phyloP scores from a whole-genome alignment of 2,329 filamentous ascomycete species.

The Paraconiothyrium sp. region DNA sequence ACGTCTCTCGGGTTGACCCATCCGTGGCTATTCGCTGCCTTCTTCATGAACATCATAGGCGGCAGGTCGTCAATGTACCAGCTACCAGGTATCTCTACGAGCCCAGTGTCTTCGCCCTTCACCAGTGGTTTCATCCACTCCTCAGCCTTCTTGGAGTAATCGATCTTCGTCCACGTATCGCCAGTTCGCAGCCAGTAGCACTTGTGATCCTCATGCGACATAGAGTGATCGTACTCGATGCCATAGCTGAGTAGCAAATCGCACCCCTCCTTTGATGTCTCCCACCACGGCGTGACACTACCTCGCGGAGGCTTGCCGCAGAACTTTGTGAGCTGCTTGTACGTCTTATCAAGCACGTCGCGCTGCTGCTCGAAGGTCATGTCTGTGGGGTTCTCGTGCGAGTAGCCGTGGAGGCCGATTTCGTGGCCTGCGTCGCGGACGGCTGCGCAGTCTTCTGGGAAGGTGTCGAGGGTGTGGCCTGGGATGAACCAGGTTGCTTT shows the following conservation, averaged over 20 bases:
- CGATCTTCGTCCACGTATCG: slow-evolving; percentile 74
- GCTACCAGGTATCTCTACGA: slow-evolving; percentile 72
- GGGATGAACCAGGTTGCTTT: slow-evolving; percentile 72
- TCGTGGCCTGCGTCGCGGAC: slow-evolving; percentile 72
- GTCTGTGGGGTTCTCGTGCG: slow-evolving; percentile 75
- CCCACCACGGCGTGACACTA: slow-evolving; percentile 80
- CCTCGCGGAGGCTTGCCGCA: slow-evolving; percentile 75
- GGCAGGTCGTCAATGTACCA: slow-evolving; percentile 71
- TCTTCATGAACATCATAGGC: slow-evolving; percentile 79
- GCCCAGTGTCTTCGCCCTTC: slow-evolving; percentile 67
- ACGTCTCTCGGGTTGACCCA: slow-evolving; percentile 67
- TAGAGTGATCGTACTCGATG: slow-evolving; percentile 75
- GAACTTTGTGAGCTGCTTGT: slow-evolving; percentile 74
- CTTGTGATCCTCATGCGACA: slow-evolving; percentile 72
- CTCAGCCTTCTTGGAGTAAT: slow-evolving; percentile 69
- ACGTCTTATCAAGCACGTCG: slow-evolving; percentile 79
- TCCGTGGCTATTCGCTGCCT: slow-evolving; percentile 70
- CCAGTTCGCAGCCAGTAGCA: slow-evolving; percentile 71
- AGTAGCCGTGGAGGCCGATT: slow-evolving; percentile 75
- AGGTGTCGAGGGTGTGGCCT: slow-evolving; percentile 68
- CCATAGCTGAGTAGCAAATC: slow-evolving; percentile 72
- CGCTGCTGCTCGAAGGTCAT: slow-evolving; percentile 80
- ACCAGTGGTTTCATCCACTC: slow-evolving; percentile 74
- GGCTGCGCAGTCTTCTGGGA: slow-evolving; percentile 70
- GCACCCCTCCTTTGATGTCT: slow-evolving; percentile 73